Evolutionary conservation across 2,329 filamentous ascomycete genomes (phyloP).

Genomic region (Cladosporium austrohemisphaericum): DNA sequence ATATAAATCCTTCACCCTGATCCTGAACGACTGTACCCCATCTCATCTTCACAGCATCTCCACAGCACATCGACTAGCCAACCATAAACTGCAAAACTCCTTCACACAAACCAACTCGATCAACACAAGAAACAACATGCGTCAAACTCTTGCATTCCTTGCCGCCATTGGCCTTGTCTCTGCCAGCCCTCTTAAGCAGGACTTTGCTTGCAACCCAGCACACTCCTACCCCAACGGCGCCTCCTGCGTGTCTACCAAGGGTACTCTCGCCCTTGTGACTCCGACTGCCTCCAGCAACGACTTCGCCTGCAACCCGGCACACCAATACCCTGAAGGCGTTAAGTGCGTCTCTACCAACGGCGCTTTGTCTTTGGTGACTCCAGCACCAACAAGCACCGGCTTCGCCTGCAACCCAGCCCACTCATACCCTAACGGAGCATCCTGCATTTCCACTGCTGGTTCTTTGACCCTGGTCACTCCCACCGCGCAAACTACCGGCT

Average conservation of each 20-base stretch:
- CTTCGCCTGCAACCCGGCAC: slow-evolving; percentile 20
- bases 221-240: slow-evolving; percentile 21
- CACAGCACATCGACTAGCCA: neutral
- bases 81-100: neutral
- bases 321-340: slow-evolving; percentile 21
- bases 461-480: slow-evolving; percentile 17
- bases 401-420: slow-evolving; percentile 25
- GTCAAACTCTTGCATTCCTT: slow-evolving; percentile 1
- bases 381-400: slow-evolving; percentile 10
- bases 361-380: slow-evolving; percentile 18
- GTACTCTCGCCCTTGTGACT: slow-evolving; percentile 17
- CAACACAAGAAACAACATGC: neutral
- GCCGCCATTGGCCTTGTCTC: slow-evolving; percentile 31
- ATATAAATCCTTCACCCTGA: slow-evolving; percentile 5
- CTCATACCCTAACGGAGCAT: slow-evolving; percentile 21
- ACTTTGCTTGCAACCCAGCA: slow-evolving; percentile 21
- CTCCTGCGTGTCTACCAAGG: slow-evolving; percentile 16
- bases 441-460: slow-evolving; percentile 22
- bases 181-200: slow-evolving; percentile 33
- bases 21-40: neutral
- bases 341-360: slow-evolving; percentile 19
- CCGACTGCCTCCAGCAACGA: slow-evolving; percentile 3
- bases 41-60: neutral
- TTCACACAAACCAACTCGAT: neutral
- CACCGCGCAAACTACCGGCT: slow-evolving; percentile 12